Evolutionary conservation across 1,139 yeast genomes (phyloP).

Genomic region (Geotrichum europaeum): DNA sequence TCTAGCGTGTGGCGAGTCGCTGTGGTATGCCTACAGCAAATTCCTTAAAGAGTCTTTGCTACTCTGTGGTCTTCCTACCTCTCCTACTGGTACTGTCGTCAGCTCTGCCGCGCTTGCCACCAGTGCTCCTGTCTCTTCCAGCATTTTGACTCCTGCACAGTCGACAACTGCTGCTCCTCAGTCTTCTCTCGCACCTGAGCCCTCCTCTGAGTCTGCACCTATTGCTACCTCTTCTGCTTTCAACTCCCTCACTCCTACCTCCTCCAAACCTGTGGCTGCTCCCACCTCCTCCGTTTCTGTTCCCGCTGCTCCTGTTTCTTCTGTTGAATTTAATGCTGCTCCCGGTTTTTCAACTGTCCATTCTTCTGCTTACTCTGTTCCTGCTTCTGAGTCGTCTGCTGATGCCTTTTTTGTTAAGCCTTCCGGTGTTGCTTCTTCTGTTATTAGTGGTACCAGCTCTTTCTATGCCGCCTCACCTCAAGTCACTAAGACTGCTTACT

Average conservation of each 20-base stretch:
- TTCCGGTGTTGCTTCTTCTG: neutral
- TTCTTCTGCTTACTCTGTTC: neutral
- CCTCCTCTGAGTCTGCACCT: neutral
- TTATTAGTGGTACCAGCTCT: neutral
- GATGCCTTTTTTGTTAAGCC: neutral
- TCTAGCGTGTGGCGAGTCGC: conserved; percentile 13
- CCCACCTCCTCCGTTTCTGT: neutral
- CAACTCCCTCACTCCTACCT: neutral
- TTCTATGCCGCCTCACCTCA: neutral
- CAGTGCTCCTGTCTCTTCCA: neutral
- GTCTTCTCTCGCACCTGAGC: neutral
- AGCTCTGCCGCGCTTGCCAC: neutral
- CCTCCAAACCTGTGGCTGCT: neutral
- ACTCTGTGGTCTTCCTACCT: neutral
- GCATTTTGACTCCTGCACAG: neutral
- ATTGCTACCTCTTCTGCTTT: neutral
- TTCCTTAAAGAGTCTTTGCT: conserved; percentile 5
- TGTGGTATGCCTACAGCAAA: conserved; percentile 16
- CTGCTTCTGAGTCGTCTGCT: neutral
- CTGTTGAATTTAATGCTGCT: neutral
- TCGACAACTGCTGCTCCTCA: neutral
- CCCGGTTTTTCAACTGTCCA: neutral
- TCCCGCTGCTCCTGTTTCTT: neutral
- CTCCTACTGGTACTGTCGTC: neutral
- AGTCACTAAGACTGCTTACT: neutral